These are phyloP conservation scores for Dryas alaskensis DNA, from an alignment of 306 rosid species.

Conservation along the genomic window DNA sequence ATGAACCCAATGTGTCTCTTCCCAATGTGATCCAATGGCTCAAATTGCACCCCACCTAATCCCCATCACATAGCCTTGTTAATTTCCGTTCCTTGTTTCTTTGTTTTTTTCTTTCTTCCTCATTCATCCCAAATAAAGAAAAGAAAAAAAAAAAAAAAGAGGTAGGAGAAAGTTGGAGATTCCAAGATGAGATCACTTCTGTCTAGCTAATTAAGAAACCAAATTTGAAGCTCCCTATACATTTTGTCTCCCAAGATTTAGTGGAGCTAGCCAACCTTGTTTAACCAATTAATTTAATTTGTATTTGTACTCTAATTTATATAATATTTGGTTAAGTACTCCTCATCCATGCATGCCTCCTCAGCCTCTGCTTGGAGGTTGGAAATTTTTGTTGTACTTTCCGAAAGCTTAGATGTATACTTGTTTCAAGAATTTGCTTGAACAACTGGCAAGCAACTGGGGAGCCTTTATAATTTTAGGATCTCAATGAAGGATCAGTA, in stretches of 20 bases:
- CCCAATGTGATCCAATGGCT: slow-evolving; percentile 38
- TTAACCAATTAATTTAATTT: neutral
- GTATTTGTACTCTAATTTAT: neutral
- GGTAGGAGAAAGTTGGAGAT: neutral
- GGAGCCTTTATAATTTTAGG: neutral
- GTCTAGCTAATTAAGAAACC: slow-evolving; percentile 6
- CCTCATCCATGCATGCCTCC: neutral
- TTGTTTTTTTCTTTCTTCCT: neutral
- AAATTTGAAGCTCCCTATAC: slow-evolving; percentile 12
- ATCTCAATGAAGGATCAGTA: neutral
- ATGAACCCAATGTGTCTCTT: slow-evolving; percentile 31
- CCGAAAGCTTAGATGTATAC: slow-evolving; percentile 1
- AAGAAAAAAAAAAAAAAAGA: neutral
- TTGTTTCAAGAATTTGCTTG: slow-evolving; percentile 1
- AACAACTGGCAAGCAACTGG: neutral
- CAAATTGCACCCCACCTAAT: slow-evolving; percentile 25
- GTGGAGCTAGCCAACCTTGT: neutral
- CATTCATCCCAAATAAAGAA: slow-evolving; percentile 12
- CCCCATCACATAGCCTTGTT: slow-evolving; percentile 26
- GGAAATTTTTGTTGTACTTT: neutral
- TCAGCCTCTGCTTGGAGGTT: neutral
- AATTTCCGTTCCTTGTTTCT: slow-evolving; percentile 11
- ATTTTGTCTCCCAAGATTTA: slow-evolving; percentile 18
- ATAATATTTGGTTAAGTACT: neutral
- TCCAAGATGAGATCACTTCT: slow-evolving; percentile 12